phyloP scores from a whole-genome alignment of 306 rosid species.

The Cercis canadensis region DNA sequence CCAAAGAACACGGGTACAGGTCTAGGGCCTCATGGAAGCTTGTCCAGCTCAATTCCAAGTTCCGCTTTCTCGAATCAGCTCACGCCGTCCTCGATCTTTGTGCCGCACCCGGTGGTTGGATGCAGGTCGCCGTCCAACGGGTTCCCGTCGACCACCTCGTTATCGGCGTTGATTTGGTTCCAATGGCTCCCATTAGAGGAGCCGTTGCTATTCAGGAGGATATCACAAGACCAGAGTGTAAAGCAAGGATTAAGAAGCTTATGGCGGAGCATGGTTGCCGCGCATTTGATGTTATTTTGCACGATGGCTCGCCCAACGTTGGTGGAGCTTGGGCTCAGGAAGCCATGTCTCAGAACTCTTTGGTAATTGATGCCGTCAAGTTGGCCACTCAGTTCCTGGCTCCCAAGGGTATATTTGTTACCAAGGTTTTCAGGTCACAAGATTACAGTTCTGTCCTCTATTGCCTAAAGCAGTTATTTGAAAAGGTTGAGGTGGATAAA shows the following conservation, averaged over 20 bases:
- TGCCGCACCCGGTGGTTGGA: slow-evolving; percentile 99
- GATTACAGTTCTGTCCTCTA: slow-evolving; percentile 84
- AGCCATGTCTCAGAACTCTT: slow-evolving; percentile 84
- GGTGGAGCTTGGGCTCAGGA: slow-evolving; percentile 99
- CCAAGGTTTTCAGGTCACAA: slow-evolving; percentile 95
- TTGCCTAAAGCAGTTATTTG: slow-evolving; percentile 90
- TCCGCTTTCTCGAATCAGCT: slow-evolving; percentile 71
- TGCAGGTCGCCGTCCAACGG: slow-evolving; percentile 91
- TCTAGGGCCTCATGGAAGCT: slow-evolving; percentile 96
- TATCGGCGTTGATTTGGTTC: slow-evolving; percentile 81
- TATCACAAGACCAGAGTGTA: slow-evolving; percentile 78
- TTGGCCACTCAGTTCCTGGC: slow-evolving; percentile 84
- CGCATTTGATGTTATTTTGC: slow-evolving; percentile 74
- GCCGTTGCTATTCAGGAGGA: slow-evolving; percentile 82
- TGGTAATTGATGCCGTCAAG: slow-evolving; percentile 82
- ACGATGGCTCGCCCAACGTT: slow-evolving; percentile 89
- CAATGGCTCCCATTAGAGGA: slow-evolving; percentile 76
- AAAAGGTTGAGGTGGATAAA: slow-evolving; percentile 87
- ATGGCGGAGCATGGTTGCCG: slow-evolving; percentile 56
- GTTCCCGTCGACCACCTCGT: slow-evolving; percentile 79
- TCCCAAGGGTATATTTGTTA: slow-evolving; percentile 81
- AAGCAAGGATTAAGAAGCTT: slow-evolving; percentile 62
- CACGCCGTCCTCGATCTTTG: slow-evolving; percentile 94
- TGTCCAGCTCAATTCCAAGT: slow-evolving; percentile 76
- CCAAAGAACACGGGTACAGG: slow-evolving; percentile 93